Evolutionary conservation across 1,284 basidiomycete genomes (phyloP), one percentile per base, ranked within the genome.

Genomic region (Fistulinella staudtii): DNA sequence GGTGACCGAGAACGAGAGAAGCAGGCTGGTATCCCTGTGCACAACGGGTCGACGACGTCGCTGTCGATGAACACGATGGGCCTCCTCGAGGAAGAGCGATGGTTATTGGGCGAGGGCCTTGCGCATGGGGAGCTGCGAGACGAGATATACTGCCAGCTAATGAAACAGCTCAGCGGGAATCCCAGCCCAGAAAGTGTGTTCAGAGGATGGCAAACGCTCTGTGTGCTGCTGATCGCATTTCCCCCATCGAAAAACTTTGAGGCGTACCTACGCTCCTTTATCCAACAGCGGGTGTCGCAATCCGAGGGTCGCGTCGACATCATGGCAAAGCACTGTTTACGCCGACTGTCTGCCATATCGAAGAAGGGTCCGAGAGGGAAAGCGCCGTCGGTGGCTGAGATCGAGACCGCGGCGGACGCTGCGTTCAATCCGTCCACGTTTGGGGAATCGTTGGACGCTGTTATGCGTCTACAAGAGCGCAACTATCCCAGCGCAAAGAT

Each of bases 351-450:
- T 5, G 74, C 77, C 41, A 83, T 92, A 49, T 74, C 85, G 4
- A 80, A 81, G 62, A 91, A 86, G 58, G 90, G 91, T 0, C 88
- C 88, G 0, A 72, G 89, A 52, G 89, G 90, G 0, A 90, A 91
- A 56, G 76, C 88, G 1, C 86, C 91, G 3, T 80, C 80, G 3
- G 67, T 80, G 10, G 75, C 82, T 13, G 92, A 95, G 67, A 93
- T 95, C 43, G 89, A 92, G 67, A 89, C 85, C 9, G 91, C 90
- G 20, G 85, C 88, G 36, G 90, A 93, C 57, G 89, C 90, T 22
- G 92, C 93, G 2, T 96, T 95, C 69, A 88, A 93, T 54, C 91
- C 92, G 0, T 92, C 89, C 1, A 93, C 89, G 0, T 96, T 95
- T 58, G 91, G 91, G 35, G 90, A 93, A 69, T 84, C 87, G 0